Conservation (phyloP, 2,329 filamentous ascomycete species). For the Ploettnerulaceae sp. region DNA sequence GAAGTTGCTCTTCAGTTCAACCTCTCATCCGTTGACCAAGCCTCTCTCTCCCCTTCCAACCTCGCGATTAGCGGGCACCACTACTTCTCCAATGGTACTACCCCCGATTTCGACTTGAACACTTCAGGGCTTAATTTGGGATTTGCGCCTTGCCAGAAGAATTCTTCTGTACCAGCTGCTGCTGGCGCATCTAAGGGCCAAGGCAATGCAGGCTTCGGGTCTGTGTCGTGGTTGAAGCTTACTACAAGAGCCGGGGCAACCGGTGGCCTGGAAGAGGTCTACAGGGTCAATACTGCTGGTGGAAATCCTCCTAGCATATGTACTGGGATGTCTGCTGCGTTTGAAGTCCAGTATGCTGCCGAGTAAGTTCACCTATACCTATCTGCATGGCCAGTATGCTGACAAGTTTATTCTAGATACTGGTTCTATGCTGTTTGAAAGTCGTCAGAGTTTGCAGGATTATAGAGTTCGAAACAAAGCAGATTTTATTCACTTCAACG, state of each 20-base stretch:
- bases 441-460: background rate
- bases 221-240: constrained; percentile 79
- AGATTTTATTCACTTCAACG: constrained; percentile 4
- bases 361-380: constrained; percentile 61
- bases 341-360: constrained; percentile 75
- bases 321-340: constrained; percentile 53
- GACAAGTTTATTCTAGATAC: constrained; percentile 23
- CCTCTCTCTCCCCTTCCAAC: constrained; percentile 50
- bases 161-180: constrained; percentile 58
- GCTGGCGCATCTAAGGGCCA: constrained; percentile 52
- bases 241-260: constrained; percentile 50
- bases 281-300: constrained; percentile 78
- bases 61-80: constrained; percentile 69
- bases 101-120: constrained; percentile 77
- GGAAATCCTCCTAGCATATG: constrained; percentile 73
- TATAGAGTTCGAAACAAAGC: background rate
- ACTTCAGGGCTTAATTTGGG: constrained; percentile 51
- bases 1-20: constrained; percentile 64
- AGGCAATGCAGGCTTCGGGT: constrained; percentile 53
- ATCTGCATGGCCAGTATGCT: background rate
- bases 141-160: constrained; percentile 58
- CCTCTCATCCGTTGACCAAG: constrained; percentile 38
- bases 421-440: constrained; percentile 28
- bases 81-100: constrained; percentile 67
- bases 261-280: constrained; percentile 67